These are phyloP conservation scores for Carex pumila DNA, from an alignment of 176 grass and related monocot genomes.

Conservation along the genomic window DNA sequence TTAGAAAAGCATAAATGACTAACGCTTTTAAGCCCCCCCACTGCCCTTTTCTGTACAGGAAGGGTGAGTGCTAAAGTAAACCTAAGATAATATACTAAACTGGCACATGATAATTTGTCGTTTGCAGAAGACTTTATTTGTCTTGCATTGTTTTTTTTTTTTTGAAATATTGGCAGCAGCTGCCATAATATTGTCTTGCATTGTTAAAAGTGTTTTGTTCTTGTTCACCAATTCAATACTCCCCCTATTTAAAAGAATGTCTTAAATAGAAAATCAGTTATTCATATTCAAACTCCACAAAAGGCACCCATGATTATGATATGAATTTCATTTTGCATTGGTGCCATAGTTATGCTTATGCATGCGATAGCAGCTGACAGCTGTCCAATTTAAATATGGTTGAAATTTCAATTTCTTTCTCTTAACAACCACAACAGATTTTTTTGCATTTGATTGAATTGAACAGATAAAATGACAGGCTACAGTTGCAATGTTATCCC, in stretches of 20 bases:
- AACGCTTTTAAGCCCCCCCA: background rate
- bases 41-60: background rate
- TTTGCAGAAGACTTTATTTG: background rate
- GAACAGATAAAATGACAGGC: too few species aligned
- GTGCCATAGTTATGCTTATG: too few species aligned
- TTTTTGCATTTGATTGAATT: background rate
- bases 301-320: too few species aligned
- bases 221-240: background rate
- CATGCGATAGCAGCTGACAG: background rate
- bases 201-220: background rate
- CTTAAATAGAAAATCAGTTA: background rate
- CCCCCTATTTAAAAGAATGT: background rate
- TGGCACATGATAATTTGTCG: background rate
- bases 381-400: background rate
- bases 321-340: too few species aligned
- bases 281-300: background rate
- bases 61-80: background rate
- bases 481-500: too few species aligned
- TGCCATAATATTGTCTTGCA: too few species aligned
- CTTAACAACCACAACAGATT: background rate
- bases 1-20: background rate
- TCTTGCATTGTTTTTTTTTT: background rate
- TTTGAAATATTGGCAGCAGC: too few species aligned
- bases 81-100: background rate
- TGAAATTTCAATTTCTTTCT: background rate